Base-by-base conservation (phyloP, 108 stramenopile species). In the Seminavis robusta region DNA sequence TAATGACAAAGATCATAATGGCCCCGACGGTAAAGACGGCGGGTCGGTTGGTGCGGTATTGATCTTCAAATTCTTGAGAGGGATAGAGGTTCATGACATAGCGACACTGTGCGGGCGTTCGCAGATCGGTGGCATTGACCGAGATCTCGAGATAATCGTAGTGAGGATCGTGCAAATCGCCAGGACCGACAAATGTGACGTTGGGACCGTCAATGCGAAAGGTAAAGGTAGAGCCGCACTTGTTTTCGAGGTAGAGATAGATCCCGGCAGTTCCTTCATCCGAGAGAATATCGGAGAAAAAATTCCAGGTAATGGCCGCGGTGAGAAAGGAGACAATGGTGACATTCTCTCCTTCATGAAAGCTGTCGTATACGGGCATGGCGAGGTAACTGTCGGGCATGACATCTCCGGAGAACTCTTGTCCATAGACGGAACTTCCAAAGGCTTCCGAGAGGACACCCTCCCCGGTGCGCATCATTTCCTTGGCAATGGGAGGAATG, bases 131-230 rank as follows among this genome's bases (percentile, higher is more conserved):
- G 48, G 26, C 28, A 29, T 25, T 13, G 15, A 28, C 3, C 26
- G 15, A 15, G 29, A 29, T 49, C 48, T 4, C 48, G 29, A 25
- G 21, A n/a, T 61, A 17, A 38, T 65, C 31, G 52, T 63, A 79
- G 10, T 61, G 61, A n/a, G 21, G 23, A 42, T 79, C 71, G 51
- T 83, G 74, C 27, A 50, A 27, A 52, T 83, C 81, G 9, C 81
- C 77, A 23, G 46, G 55, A 1, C 79, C 79, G 33, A 80, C 4
- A 8, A 72, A 41, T 0, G 33, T 50, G 17, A 61, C 69, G 1
- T 52, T 24, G 17, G 49, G 44, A 0, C 79, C 79, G 34, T 57
- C 48, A 21, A 80, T 48, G 8, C 33, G 36, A 32, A 72, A 79
- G n/a, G 57, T 80, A 48, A 60, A 76, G 20, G 17, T 25, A n/a